Conservation (phyloP, 345 rosid genomes). For the Camelina laxa region DNA sequence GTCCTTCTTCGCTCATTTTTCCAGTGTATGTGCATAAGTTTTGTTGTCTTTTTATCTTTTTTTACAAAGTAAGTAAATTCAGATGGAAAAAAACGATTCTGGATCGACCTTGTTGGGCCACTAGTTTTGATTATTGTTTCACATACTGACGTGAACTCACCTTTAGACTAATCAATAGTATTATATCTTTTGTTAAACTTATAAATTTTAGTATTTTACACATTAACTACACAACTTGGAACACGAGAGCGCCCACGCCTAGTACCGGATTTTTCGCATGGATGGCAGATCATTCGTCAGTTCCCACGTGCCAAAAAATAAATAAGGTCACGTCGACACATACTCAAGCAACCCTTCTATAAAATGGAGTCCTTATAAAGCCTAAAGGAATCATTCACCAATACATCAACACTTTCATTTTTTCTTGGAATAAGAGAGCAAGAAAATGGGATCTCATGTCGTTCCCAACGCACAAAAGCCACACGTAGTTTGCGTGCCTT, state of each 20-base stretch:
- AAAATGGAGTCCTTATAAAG: background rate
- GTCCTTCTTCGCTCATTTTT: too few species aligned
- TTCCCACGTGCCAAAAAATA: background rate
- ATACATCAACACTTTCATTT: background rate
- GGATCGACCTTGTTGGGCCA: too few species aligned
- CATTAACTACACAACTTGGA: background rate
- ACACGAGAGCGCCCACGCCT: background rate
- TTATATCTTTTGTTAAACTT: background rate
- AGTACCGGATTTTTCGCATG: background rate
- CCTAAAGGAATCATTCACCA: background rate
- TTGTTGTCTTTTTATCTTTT: too few species aligned
- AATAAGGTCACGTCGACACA: background rate
- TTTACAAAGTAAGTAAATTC: too few species aligned
- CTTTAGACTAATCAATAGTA: background rate
- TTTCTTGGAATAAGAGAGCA: background rate
- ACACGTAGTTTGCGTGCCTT: constrained; percentile 20
- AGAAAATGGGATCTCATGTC: background rate
- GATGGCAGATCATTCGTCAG: background rate
- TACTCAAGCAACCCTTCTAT: background rate
- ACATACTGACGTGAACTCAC: background rate
- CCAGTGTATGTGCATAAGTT: too few species aligned
- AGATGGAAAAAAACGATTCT: too few species aligned
- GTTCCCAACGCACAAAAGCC: background rate
- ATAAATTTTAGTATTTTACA: background rate
- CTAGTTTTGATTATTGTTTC: background rate